A percentile compares a stretch with the other conserved stretches of the same genome.
Conservation (phyloP, 164 flowering plant species). For the Aristolochia fimbriata region DNA sequence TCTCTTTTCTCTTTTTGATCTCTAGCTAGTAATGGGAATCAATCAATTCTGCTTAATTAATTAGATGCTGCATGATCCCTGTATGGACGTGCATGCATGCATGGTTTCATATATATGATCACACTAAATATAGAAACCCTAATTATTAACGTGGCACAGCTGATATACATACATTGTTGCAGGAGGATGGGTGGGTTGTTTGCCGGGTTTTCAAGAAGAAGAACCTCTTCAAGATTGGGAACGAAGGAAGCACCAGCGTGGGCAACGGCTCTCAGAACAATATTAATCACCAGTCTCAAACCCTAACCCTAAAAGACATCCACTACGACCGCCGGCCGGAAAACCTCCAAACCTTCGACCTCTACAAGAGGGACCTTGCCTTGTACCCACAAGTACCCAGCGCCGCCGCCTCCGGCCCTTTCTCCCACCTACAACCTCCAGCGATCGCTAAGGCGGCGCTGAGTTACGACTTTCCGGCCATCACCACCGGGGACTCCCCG, state of each 20-base stretch:
- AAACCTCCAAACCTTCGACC: constrained; percentile 18
- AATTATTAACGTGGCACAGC: too few species aligned
- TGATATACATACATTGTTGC: not conserved
- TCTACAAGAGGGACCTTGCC: constrained; percentile 20
- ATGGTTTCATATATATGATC: not conserved
- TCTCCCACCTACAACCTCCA: constrained; percentile 24
- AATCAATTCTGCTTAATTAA: too few species aligned
- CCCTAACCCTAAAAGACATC: constrained; percentile 15
- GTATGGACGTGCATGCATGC: not conserved
- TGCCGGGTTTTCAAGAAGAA: constrained; percentile 94
- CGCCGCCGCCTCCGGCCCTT: constrained; percentile 11
- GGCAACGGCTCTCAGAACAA: constrained; percentile 9
- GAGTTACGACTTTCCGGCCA: constrained; percentile 15
- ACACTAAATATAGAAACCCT: not conserved
- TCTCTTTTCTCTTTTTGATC: not conserved
- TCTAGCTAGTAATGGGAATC: not conserved
- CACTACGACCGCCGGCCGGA: constrained; percentile 11
- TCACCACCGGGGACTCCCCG: constrained; percentile 1
- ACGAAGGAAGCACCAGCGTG: constrained; percentile 23
- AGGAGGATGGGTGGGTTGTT: constrained; percentile 98
- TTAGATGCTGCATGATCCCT: too few species aligned
- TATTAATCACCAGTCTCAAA: constrained; percentile 13
- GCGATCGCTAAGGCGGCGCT: constrained; percentile 14
- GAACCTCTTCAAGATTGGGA: constrained; percentile 61
- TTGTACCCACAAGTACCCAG: constrained; percentile 27